Base-by-base conservation (phyloP, 116 monocot genomes). In the Cymodocea nodosa region DNA sequence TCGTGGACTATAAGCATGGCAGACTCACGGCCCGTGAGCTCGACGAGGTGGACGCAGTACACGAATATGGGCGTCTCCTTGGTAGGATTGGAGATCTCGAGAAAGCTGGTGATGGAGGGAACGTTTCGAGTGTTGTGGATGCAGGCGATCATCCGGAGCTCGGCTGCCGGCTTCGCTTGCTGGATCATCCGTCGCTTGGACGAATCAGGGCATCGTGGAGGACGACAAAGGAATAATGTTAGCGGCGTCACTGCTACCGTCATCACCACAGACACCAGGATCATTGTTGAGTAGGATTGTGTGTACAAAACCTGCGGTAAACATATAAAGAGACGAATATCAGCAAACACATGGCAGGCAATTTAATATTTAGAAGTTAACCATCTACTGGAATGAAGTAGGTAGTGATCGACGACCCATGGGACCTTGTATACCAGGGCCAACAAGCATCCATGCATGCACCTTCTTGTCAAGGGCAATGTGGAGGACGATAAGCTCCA, bases 51-150 rank as follows among this genome's bases (percentile, higher is more conserved):
- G 67, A 84, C 58, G 55, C 82, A 75, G 64, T 78, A 80, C 58
- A 92, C 77, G 68, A 87, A 87, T 57, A 92, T 73, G 0, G 87
- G 87, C 15, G 87, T 78, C n/a, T 80, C 61, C 69, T 87, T 81
- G 23, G 84, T 87, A 4, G 92, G 85, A 73, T 87, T 62, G 36
- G 83, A 74, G 50, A 79, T 72, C 35, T 82, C 76, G 8, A 92
- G 68, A 22, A 92, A 72, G 68, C 74, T 72, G 59, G 87, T 61
- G 53, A 83, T 63, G 18, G 85, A 70, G 9, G 92, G 81, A 12
- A 85, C 85, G 52, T 87, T 78, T 15, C 83, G 76, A 52, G 67
- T 59, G 36, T 25, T 73, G 78, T 92, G 83, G 61, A 87, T 51
- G 75, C 85, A 83, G 5, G 77, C 70, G 5, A 92, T 56, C 68